Evolutionary conservation across 139 green algal genomes (phyloP), one percentile per base, ranked within the genome.

Genomic region (Asterochloris erici): DNA sequence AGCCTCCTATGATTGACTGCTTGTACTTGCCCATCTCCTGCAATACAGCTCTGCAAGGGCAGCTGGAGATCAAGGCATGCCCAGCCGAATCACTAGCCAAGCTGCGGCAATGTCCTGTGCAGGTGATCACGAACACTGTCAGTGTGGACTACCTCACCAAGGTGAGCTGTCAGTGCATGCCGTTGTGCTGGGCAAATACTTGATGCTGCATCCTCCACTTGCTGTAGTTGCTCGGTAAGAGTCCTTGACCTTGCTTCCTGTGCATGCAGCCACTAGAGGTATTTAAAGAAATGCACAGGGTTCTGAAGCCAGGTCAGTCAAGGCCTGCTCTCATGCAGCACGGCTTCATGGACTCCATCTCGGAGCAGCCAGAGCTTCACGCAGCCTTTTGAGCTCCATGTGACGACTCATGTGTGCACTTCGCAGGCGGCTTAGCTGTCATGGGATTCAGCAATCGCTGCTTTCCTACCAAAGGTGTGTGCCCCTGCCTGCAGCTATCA

Each of bases 371-470:
- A 54, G 2, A 54, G 38, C 38, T 54, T 54, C 38, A 54, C 4
- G 38, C 38, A 54, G 38, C 38, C 2, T 10, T 54, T 2, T 54
- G 38, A 54, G 38, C 4, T 54, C 38, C 38, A 54, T 54, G 38
- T 54, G 38, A 6, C 6, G 38, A 54, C 38, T 54, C 38, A 54
- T 54, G 38, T 54, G 38, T 54, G 38, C 38, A 54, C 38, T 54
- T 54, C 6, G 38, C 38, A 54, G 38, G 94, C 0, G 95, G 95
- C 47, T 85, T 97, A 11, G 84, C 76, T 77, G 93, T 98, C 78
- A 85, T 98, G 69, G 91, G 89, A 63, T 98, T 98, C 90, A 91
- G 73, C 75, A 98, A 98, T 84, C 88, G 95, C 29, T 88, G 94
- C 84, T 98, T 98, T 82, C 82, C 82, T 60, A 85, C 82, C 29